Conservation (phyloP, 2,329 filamentous ascomycete species). For the Aspergillus tubingensis region DNA sequence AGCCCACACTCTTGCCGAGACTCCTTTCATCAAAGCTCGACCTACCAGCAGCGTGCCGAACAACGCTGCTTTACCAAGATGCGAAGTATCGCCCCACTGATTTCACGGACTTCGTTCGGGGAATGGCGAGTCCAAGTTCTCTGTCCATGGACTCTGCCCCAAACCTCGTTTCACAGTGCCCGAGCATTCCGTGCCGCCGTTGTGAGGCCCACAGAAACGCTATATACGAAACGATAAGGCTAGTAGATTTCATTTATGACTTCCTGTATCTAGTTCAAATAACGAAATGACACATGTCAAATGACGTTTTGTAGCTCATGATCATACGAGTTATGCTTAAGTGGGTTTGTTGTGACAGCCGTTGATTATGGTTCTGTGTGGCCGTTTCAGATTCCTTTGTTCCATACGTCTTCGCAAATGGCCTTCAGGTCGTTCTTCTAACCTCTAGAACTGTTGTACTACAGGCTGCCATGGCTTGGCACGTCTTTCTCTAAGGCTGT, state of each 20-base stretch:
- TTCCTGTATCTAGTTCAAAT: slow-evolving; percentile 6
- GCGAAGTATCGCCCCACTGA: neutral
- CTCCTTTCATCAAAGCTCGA: too few relatives aligned
- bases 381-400: too few relatives aligned
- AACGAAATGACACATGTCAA: neutral
- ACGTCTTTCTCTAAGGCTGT: too few relatives aligned
- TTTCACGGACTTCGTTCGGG: neutral
- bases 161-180: neutral
- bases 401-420: too few relatives aligned
- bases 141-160: neutral
- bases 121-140: neutral
- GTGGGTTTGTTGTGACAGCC: too few relatives aligned
- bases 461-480: too few relatives aligned
- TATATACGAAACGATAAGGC: neutral
- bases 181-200: too few relatives aligned
- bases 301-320: neutral
- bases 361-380: too few relatives aligned
- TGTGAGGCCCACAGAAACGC: neutral
- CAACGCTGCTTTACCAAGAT: neutral
- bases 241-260: neutral
- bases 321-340: neutral
- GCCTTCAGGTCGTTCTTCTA: too few relatives aligned
- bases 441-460: too few relatives aligned
- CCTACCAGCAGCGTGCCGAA: neutral
- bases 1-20: too few relatives aligned